These are phyloP conservation scores for Trichophyton mentagrophytes DNA, from an alignment of 2,329 filamentous ascomycete species.

Conservation along the genomic window DNA sequence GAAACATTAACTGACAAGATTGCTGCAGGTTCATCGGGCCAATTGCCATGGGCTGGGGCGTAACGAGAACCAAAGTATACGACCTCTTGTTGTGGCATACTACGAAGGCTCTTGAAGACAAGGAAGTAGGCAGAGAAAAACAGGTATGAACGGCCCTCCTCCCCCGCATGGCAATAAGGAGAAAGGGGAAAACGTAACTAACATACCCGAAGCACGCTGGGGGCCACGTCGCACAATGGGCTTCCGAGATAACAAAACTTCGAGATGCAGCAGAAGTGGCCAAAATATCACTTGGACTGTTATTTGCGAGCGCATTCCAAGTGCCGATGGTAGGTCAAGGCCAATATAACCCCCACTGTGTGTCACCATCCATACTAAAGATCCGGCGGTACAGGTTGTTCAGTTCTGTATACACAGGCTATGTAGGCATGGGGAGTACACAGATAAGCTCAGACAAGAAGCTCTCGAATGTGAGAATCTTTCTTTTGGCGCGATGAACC, in stretches of 20 bases:
- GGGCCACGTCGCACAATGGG: not conserved
- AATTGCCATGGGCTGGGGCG: not conserved
- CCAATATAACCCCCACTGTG: not conserved
- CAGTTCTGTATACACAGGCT: constrained; percentile 6
- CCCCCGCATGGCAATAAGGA: not conserved
- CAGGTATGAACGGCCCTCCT: not conserved
- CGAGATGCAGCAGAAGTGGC: not conserved
- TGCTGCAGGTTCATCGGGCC: not conserved
- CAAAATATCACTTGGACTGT: not conserved
- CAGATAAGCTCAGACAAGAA: constrained; percentile 15
- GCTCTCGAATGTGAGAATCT: constrained; percentile 3
- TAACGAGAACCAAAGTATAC: not conserved
- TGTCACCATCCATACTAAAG: not conserved
- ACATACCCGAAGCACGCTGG: not conserved
- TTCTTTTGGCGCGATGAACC: constrained; percentile 5
- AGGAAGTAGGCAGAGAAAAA: not conserved
- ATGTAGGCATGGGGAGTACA: constrained; percentile 13
- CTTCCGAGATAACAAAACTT: not conserved
- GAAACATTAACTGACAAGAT: not conserved
- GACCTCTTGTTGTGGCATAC: not conserved
- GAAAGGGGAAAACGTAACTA: not conserved
- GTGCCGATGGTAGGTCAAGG: not conserved
- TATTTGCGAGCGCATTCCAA: not conserved
- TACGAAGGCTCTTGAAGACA: not conserved
- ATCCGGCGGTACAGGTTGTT: not conserved